Conservation (phyloP, 106 monocot genomes). For the Alisma plantagoaquatica region DNA sequence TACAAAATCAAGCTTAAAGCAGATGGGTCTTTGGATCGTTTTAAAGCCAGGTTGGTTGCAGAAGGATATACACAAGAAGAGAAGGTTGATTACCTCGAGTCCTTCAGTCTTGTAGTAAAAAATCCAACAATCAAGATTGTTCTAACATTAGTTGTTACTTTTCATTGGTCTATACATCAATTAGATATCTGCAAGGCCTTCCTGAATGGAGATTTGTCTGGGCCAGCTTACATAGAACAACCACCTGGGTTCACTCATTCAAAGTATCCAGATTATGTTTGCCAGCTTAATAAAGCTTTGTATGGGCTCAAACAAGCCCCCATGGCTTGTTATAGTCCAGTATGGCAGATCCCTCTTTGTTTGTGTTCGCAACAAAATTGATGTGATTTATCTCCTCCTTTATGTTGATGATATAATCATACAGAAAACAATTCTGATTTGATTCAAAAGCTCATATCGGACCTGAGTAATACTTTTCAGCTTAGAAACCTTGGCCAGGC, state of each 20-base stretch:
- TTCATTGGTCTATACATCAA: not conserved
- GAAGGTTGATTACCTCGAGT: not conserved
- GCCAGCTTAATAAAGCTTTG: not conserved
- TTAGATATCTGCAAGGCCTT: not conserved
- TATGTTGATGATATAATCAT: too few relatives aligned
- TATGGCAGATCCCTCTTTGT: too few relatives aligned
- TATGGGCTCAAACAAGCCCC: constrained; percentile 8
- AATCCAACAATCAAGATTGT: not conserved
- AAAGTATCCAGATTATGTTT: not conserved
- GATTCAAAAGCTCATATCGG: too few relatives aligned
- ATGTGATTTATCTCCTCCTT: too few relatives aligned
- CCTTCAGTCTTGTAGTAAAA: not conserved
- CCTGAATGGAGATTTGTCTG: not conserved
- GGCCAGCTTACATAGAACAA: not conserved
- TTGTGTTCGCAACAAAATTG: too few relatives aligned
- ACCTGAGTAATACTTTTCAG: too few relatives aligned
- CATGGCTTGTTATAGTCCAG: too few relatives aligned
- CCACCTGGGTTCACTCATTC: not conserved
- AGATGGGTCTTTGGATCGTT: not conserved
- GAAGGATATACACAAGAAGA: constrained; percentile 1
- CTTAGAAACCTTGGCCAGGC: too few relatives aligned
- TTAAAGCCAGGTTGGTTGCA: not conserved
- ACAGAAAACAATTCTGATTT: too few relatives aligned
- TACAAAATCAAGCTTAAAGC: not conserved
- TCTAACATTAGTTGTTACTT: not conserved